Evolutionary conservation across 2,329 filamentous ascomycete genomes (phyloP).

Genomic region (Myriangium duriaei): DNA sequence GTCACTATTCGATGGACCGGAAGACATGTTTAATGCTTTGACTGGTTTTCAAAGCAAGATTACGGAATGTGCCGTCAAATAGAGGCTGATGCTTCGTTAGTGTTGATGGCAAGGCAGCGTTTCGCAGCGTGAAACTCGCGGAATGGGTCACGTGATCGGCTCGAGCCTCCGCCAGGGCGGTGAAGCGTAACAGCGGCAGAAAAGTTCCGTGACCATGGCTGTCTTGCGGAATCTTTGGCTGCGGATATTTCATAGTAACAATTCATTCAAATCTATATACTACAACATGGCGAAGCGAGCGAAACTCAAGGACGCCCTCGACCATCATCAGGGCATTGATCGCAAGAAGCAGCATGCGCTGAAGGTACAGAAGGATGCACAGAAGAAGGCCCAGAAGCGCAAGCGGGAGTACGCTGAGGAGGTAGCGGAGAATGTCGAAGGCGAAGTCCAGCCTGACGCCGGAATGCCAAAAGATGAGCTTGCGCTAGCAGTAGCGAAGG

Average conservation of each 20-base stretch:
- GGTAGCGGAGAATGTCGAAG: conserved; percentile 16
- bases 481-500: too few relatives aligned
- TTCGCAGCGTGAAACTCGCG: too few relatives aligned
- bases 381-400: conserved; percentile 40
- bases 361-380: conserved; percentile 35
- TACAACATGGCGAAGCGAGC: conserved; percentile 36
- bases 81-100: too few relatives aligned
- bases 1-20: background rate
- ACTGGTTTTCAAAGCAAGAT: too few relatives aligned
- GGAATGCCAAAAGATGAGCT: conserved; percentile 13
- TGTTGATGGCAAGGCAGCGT: too few relatives aligned
- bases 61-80: too few relatives aligned
- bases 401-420: conserved; percentile 25
- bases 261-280: too few relatives aligned
- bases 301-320: conserved; percentile 47
- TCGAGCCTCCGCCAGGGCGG: background rate
- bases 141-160: too few relatives aligned
- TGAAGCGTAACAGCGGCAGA: background rate
- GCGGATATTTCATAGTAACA: too few relatives aligned
- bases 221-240: too few relatives aligned
- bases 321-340: conserved; percentile 49
- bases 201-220: background rate
- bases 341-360: conserved; percentile 56
- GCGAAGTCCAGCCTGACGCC: conserved; percentile 12
- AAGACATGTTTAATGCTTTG: background rate